Base-by-base conservation (phyloP, 2,329 filamentous ascomycete genomes). In the Aspergillus novofumigatus region DNA sequence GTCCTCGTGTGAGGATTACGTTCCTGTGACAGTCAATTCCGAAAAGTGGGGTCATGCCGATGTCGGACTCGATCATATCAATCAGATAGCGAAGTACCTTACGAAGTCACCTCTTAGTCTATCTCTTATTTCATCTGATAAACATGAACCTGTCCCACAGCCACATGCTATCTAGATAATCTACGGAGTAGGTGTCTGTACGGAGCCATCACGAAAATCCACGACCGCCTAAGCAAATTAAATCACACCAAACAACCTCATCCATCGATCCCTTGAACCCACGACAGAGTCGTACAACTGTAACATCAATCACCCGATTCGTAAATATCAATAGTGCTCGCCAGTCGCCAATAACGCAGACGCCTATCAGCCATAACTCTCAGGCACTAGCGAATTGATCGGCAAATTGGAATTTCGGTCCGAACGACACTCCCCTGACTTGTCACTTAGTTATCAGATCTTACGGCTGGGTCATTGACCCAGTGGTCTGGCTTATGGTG, bases 11-110 rank as follows among this genome's bases (percentile, higher is more conserved):
- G 23, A 23, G 23, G 23, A 23, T 23, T 23, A 23, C 23, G 23
- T 25, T 54, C 52, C 50, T 54, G 52, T 54, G 52, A 50, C 45
- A 42, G 45, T 4, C 21, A 7, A 47, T 25, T 28, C 29, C 25
- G 44, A 17, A 44, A 45, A 29, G 50, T 45, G 47, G 57, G 50
- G 47, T 20, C 20, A n/a, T 26, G 56, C 56, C 59, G 56, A 59
- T 59, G 49, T 60, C 56, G 59, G 56, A 28, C 20, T 44, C 7
- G 56, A 60, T 60, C 59, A 60, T 60, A 60, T 60, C 59, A 60
- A 60, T 60, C 58, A 58, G 54, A 56, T 59, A 47, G 44, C 32
- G 6, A 17, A 38, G 32, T n/a, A 42, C 42, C 8, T 10, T 29
- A 10, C 9, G 20, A 11, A 44, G 41, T 44, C n/a, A 38, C 11